Base-by-base conservation (phyloP, 441 rosid genomes). In the Euphorbia celastroides region DNA sequence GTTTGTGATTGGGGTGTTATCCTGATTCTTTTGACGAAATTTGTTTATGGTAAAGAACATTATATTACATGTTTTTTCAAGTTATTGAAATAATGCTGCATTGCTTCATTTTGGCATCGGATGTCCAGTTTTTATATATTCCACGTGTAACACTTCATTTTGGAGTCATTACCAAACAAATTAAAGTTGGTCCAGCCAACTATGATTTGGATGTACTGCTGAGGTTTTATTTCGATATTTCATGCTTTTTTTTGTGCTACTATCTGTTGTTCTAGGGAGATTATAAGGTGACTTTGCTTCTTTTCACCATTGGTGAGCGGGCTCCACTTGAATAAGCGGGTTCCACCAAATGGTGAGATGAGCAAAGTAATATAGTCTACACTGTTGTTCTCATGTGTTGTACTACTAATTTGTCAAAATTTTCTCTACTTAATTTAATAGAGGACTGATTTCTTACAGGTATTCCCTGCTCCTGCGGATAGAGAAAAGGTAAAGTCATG, bases 401-500 rank as follows among this genome's bases (percentile, higher is more conserved):
- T 20, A 26, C 62, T 62, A 44, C 50, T 13, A 16, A 26, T 38
- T 63, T 42, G 50, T 12, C 10, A 12, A 31, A 41, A 60, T 36
- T 16, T 11, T 60, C 61, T 36, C 28, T 5, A 66, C 19, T 2
- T 60, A 30, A 46, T 26, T 67, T 57, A 60, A 69, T 42, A 25
- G 20, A 54, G 48, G 41, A 19, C 60, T 54, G 34, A 16, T 76
- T 69, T 58, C 55, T 55, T 68, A 73, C 83, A 93, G 99, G 95
- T 76, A 27, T 93, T 88, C 77, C 86, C 96, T 62, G 88, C 90
- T 30, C 93, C 92, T 22, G 93, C 88, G 5, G 99, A 93, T 41
- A 78, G 97, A 78, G 98, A 93, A 72, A 91, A 78, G 79, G 90
- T 91, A 38, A 93, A 93, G 72, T 93, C 97, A 52, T 93, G 97